These are phyloP conservation scores for Sordariomycetes sp. DNA, from an alignment of 2,329 filamentous ascomycete genomes.

Conservation along the genomic window DNA sequence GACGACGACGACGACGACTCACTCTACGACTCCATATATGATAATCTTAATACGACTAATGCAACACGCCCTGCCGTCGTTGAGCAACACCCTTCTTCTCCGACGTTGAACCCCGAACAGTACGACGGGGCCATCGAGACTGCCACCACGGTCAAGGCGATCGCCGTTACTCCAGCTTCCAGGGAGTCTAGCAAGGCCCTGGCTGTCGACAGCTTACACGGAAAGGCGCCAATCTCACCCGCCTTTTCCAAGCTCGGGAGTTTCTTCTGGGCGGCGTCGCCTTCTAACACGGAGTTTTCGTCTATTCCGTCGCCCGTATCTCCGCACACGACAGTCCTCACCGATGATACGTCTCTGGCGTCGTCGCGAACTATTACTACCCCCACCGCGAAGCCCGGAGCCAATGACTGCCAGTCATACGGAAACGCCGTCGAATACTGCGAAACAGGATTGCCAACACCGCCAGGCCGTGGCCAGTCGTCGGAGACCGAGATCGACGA, in stretches of 20 bases:
- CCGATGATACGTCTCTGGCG: constrained; percentile 12
- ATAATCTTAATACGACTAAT: constrained; percentile 8
- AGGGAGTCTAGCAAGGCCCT: neutral
- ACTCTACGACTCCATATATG: constrained; percentile 5
- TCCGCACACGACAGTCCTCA: constrained; percentile 22
- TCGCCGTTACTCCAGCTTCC: neutral
- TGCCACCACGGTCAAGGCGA: neutral
- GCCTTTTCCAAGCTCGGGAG: constrained; percentile 32
- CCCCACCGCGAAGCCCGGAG: constrained; percentile 11
- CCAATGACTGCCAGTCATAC: constrained; percentile 18
- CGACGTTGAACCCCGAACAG: constrained; percentile 4
- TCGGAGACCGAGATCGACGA: constrained; percentile 55
- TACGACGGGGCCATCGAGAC: neutral
- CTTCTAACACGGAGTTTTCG: constrained; percentile 35
- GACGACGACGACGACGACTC: constrained; percentile 5
- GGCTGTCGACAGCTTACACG: neutral
- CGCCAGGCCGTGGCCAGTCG: constrained; percentile 24
- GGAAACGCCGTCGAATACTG: constrained; percentile 31
- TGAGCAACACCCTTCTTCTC: constrained; percentile 8
- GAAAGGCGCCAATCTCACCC: constrained; percentile 33
- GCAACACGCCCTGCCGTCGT: constrained; percentile 6
- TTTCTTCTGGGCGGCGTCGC: constrained; percentile 35
- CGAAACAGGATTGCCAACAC: constrained; percentile 38
- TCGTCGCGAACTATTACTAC: constrained; percentile 1
- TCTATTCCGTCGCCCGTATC: constrained; percentile 40